phyloP scores from a whole-genome alignment of 345 rosid genomes.

The Dovyalis caffra region DNA sequence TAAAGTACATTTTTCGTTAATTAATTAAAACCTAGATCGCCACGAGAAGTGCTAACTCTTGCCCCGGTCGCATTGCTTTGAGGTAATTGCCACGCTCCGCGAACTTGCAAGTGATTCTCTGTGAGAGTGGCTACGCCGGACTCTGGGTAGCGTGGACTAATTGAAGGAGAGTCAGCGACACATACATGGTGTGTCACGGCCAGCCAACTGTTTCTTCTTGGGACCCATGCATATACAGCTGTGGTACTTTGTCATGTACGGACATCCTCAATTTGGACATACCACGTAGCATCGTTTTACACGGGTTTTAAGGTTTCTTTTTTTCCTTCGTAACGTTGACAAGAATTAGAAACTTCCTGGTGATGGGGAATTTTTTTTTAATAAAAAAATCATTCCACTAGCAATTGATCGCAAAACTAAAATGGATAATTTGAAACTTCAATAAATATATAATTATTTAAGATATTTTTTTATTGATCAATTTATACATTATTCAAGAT shows the following conservation, averaged over 20 bases:
- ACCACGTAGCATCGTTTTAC: not conserved
- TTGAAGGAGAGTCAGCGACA: too few relatives aligned
- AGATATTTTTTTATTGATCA: too few relatives aligned
- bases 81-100: not conserved
- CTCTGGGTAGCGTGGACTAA: not conserved
- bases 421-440: too few relatives aligned
- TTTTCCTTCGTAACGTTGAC: too few relatives aligned
- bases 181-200: too few relatives aligned
- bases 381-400: too few relatives aligned
- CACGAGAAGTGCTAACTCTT: not conserved
- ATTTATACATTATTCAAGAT: too few relatives aligned
- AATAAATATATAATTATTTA: too few relatives aligned
- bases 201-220: not conserved
- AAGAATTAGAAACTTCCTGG: too few relatives aligned
- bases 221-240: not conserved
- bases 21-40: not conserved
- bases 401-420: too few relatives aligned
- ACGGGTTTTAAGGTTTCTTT: not conserved
- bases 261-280: not conserved
- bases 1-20: not conserved
- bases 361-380: too few relatives aligned
- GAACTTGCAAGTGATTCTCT: too few relatives aligned
- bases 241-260: not conserved
- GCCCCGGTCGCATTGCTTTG: not conserved
- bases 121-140: not conserved